Base-by-base conservation (phyloP, 2,329 filamentous ascomycete species). In the Diaporthe citriasiana region DNA sequence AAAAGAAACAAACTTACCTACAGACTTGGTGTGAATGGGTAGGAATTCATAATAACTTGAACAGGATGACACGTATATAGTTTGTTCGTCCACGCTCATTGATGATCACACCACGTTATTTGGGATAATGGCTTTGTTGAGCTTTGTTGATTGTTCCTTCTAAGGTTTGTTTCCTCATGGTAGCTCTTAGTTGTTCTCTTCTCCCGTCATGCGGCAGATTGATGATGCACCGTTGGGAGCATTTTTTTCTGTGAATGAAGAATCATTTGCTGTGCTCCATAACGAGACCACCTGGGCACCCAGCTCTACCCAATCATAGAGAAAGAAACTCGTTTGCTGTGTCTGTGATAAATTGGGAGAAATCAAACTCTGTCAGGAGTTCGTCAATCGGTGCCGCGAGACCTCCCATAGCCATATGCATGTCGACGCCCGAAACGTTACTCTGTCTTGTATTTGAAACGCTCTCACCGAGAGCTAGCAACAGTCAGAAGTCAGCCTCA, bases 291-390 rank as follows among this genome's bases (percentile, higher is more conserved):
- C n/a, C n/a, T n/a, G n/a, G n/a, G n/a, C n/a, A n/a, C n/a, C n/a
- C n/a, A n/a, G n/a, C n/a, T n/a, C n/a, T n/a, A n/a, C n/a, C n/a
- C n/a, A n/a, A 12, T 25, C 13, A 38, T 19, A 25, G 60, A 3
- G 51, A 66, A 8, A 66, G 45, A 25, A 66, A 66, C 8, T 66
- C 42, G 6, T 66, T 45, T 0, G 60, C 60, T 3, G 60, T n/a
- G 17, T 66, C 60, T 7, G 42, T 66, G 12, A 66, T 66, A 22
- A 66, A 66, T 19, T 66, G 60, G 22, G 60, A 66, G 22, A 66
- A 66, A 19, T 38, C 45, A 51, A 66, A 66, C 0, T 66, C 60
- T 19, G 60, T 30, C 2, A 60, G n/a, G n/a, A 42, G n/a, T n/a
- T 19, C 57, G 7, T 27, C 57, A n/a, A 60, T 13, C n/a, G 5